Conservation (phyloP, 805 yeast species). For the Suhomyces canberraensis region DNA sequence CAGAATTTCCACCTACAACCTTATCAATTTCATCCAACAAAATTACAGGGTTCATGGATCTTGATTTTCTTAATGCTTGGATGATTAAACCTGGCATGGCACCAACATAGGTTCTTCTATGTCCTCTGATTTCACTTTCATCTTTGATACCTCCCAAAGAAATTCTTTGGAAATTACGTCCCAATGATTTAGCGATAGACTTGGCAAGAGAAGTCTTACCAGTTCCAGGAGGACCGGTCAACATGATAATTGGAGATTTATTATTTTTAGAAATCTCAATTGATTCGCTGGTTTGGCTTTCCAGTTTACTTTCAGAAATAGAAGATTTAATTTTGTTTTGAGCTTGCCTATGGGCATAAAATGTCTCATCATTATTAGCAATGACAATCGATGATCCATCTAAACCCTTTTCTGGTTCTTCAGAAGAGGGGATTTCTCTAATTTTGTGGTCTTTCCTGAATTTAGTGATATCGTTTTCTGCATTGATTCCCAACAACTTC, state of each 20-base stretch:
- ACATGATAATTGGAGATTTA: constrained; percentile 70
- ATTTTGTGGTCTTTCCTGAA: constrained; percentile 6
- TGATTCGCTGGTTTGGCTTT: constrained; percentile 9
- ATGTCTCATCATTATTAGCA: constrained; percentile 36
- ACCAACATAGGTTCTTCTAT: constrained; percentile 86
- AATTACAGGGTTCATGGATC: constrained; percentile 79
- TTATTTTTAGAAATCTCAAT: constrained; percentile 29
- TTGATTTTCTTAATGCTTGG: constrained; percentile 71
- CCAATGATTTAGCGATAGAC: constrained; percentile 71
- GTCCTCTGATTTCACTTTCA: constrained; percentile 88
- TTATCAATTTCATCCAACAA: constrained; percentile 85
- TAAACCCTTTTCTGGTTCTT: background rate
- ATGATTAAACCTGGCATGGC: constrained; percentile 85
- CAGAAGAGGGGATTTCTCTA: background rate
- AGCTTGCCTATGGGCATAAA: constrained; percentile 22
- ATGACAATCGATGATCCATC: constrained; percentile 22
- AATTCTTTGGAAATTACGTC: constrained; percentile 72
- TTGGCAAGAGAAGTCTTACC: constrained; percentile 87
- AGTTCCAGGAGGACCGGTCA: constrained; percentile 93
- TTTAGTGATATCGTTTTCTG: constrained; percentile 21
- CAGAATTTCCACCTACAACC: constrained; percentile 52
- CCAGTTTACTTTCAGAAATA: constrained; percentile 8
- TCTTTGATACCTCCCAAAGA: constrained; percentile 87
- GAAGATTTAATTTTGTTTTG: constrained; percentile 15
- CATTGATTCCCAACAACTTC: constrained; percentile 49